Conservation (phyloP, 768 basidiomycete genomes). For the Lepiota venenata region DNA sequence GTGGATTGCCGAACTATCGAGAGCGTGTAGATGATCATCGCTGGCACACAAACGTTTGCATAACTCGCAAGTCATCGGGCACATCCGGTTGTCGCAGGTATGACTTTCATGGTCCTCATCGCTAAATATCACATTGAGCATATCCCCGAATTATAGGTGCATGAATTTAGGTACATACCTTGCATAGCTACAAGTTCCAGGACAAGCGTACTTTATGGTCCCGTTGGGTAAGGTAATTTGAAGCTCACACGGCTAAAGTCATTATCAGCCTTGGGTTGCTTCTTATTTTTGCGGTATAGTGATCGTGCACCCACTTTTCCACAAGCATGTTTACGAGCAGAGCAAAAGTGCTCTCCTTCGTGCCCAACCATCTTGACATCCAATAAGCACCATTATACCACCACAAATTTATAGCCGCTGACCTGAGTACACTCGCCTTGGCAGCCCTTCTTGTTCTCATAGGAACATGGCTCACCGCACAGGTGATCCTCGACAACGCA, state of each 20-base stretch:
- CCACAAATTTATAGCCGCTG: not conserved
- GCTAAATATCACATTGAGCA: slow-evolving; percentile 24
- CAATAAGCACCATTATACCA: not conserved
- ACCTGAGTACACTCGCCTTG: slow-evolving; percentile 51
- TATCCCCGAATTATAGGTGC: not conserved
- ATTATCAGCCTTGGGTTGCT: slow-evolving; percentile 8
- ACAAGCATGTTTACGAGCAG: slow-evolving; percentile 51
- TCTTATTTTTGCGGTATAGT: not conserved
- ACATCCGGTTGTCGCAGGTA: slow-evolving; percentile 47
- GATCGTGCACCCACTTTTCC: slow-evolving; percentile 37
- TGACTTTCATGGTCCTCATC: slow-evolving; percentile 43
- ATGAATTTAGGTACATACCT: slow-evolving; percentile 30
- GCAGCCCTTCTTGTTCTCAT: slow-evolving; percentile 48
- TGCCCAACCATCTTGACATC: slow-evolving; percentile 43
- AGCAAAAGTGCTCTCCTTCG: slow-evolving; percentile 48
- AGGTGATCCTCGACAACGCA: slow-evolving; percentile 49
- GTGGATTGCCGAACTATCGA: slow-evolving; percentile 37
- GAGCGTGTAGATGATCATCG: slow-evolving; percentile 50
- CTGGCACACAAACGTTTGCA: slow-evolving; percentile 52
- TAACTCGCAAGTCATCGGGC: slow-evolving; percentile 51
- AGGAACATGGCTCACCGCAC: slow-evolving; percentile 49
- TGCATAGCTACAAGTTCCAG: slow-evolving; percentile 36
- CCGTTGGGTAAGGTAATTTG: slow-evolving; percentile 23
- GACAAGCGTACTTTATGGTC: slow-evolving; percentile 33
- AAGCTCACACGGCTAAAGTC: slow-evolving; percentile 37